Conservation (phyloP, 257 asterid species). For the Scutellaria galericulata region DNA sequence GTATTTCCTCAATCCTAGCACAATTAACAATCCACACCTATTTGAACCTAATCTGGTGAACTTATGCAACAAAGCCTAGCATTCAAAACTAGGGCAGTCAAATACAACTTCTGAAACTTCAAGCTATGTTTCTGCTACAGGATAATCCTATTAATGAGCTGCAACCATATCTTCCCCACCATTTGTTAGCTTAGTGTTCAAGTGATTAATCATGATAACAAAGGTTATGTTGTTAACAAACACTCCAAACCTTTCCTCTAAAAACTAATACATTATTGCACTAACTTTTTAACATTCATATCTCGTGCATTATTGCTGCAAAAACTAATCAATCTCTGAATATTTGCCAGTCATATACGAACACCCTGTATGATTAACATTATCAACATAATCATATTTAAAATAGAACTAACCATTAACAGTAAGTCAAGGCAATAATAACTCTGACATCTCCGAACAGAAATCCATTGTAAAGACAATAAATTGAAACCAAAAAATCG, state of each 20-base stretch:
- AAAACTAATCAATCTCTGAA: no score
- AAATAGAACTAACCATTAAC: slow-evolving; percentile 22
- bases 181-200: slow-evolving; percentile 9
- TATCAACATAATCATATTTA: slow-evolving; percentile 21
- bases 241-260: slow-evolving; percentile 11
- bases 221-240: not conserved
- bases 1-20: no score
- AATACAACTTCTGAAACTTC: not conserved
- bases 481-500: not conserved
- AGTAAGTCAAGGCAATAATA: slow-evolving; percentile 22
- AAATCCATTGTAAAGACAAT: not conserved
- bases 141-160: slow-evolving; percentile 1
- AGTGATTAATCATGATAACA: slow-evolving; percentile 6
- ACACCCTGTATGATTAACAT: slow-evolving; percentile 6
- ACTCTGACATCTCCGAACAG: slow-evolving; percentile 11
- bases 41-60: not conserved
- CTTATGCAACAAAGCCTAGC: no score
- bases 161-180: slow-evolving; percentile 22
- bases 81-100: not conserved
- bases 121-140: not conserved
- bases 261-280: slow-evolving; percentile 11
- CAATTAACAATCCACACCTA: not conserved
- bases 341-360: no score
- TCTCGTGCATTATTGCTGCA: not conserved
- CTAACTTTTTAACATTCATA: not conserved